phyloP scores from a whole-genome alignment of 2,329 filamentous ascomycete genomes.

The Alternaria triticimaculans region DNA sequence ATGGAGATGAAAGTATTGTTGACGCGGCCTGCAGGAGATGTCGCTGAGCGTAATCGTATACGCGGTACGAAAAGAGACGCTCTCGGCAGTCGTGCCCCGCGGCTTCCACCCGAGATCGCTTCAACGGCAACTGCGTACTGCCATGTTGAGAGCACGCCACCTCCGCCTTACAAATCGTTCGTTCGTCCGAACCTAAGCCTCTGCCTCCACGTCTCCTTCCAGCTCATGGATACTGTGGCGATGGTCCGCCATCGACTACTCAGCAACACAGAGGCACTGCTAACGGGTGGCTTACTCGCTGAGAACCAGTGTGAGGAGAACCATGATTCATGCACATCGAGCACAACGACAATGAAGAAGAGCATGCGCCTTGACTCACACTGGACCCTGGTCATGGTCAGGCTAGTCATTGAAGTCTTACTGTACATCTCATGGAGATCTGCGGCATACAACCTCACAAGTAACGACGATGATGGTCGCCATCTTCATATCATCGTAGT shows the following conservation, averaged over 20 bases:
- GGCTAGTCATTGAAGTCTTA: neutral
- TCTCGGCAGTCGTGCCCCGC: neutral
- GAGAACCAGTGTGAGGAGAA: neutral
- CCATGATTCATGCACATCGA: neutral
- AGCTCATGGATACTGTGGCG: neutral
- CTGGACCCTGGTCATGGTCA: neutral
- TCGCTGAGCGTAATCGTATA: neutral
- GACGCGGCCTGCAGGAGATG: constrained; percentile 3
- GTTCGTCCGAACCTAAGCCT: neutral
- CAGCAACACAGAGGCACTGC: neutral
- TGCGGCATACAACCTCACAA: neutral
- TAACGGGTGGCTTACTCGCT: neutral
- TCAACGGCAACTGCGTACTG: neutral
- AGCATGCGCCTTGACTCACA: neutral
- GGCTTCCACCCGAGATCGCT: neutral
- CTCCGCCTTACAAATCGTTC: neutral
- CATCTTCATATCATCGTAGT: neutral
- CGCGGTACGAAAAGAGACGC: neutral
- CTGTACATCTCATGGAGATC: neutral
- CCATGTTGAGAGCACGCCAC: neutral
- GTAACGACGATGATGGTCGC: neutral
- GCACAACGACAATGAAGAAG: neutral
- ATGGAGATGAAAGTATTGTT: neutral
- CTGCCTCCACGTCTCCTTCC: neutral
- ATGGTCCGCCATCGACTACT: neutral